Percentiles rank a stretch among this genome's conserved stretches.
Evolutionary conservation across 1,139 yeast species (phyloP).

Genomic region (Meyerozyma smithsonii): DNA sequence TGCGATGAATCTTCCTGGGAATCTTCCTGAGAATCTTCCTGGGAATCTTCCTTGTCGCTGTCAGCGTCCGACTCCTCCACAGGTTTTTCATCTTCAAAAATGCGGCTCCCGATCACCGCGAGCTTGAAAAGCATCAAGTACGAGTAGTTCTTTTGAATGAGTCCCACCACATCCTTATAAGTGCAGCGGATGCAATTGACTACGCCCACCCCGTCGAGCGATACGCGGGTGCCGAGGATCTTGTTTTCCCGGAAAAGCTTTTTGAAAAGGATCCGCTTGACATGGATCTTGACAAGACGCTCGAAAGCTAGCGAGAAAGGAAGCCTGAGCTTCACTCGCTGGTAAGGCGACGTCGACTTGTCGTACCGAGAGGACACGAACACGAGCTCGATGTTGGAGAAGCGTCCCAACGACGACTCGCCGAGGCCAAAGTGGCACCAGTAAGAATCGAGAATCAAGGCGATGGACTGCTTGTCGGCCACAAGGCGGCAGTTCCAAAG

Average conservation of each 20-base stretch:
- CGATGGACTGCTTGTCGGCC: slow-evolving; percentile 9
- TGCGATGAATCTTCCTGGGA: too few species aligned
- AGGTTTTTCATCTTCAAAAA: slow-evolving; percentile 5
- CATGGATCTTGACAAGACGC: slow-evolving; percentile 4
- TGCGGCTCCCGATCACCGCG: slow-evolving; percentile 8
- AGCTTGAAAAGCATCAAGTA: slow-evolving; percentile 8
- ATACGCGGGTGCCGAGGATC: slow-evolving; percentile 3
- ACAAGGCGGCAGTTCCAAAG: slow-evolving; percentile 11
- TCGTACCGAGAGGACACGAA: slow-evolving; percentile 7
- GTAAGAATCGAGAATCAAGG: slow-evolving; percentile 12
- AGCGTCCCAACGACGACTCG: slow-evolving; percentile 6
- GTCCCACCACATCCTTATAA: slow-evolving; percentile 7
- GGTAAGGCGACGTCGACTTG: slow-evolving; percentile 4
- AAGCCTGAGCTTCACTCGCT: slow-evolving; percentile 5
- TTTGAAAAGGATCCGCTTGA: slow-evolving; percentile 11
- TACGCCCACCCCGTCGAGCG: slow-evolving; percentile 5
- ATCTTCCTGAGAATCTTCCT: too few species aligned
- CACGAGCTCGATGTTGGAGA: slow-evolving; percentile 7
- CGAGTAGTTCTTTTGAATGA: slow-evolving; percentile 5
- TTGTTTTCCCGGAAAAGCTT: slow-evolving; percentile 9
- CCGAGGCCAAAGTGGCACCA: slow-evolving; percentile 14
- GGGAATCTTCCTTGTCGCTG: too few species aligned
- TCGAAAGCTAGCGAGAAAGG: slow-evolving; percentile 8
- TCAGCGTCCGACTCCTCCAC: background rate
- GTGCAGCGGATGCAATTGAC: slow-evolving; percentile 6